Evolutionary conservation across 306 rosid species (phyloP), one percentile per base, ranked within the genome.

Genomic region (Cicer pinnatifidum): DNA sequence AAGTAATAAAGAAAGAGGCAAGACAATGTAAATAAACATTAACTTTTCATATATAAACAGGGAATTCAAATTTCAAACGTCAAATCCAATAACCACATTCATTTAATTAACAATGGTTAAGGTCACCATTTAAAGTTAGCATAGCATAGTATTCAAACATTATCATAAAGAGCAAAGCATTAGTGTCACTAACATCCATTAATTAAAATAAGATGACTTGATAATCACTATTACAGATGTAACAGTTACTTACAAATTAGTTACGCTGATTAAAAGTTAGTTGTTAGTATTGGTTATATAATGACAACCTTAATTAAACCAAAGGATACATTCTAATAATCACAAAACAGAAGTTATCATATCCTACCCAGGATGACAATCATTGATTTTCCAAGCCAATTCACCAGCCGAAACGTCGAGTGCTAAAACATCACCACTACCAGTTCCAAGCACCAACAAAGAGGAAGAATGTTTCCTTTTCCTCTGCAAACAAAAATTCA

Each of bases 291-390:
- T 28, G 35, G 35, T 3, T 28, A 28, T 28, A 28, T 28, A 28
- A 28, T 28, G 35, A 28, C 35, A 28, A 3, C 33, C 33, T 28
- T 28, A 28, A 3, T 28, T 28, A 28, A 3, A 28, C 35, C 35
- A 28, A 28, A 28, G 5, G 35, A 28, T 23, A 28, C 35, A 28
- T 28, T 28, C 35, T 28, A 28, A 28, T 28, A 28, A 28, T 28
- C 35, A 28, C 35, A 28, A 28, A 28, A 28, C 35, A 28, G 35
- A 28, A 28, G 35, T 28, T 28, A 28, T 28, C 2, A 77, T 2
- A 57, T 72, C 90, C 78, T 60, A 94, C 99, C 99, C 99, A 39
- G 96, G 88, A 84, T 94, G 99, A 83, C 97, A 91, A 52, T 94
- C 95, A 54, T 75, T 86, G 46, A 85, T 66, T 72, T 85, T 85